These are phyloP conservation scores for Pinus tabuliformis DNA, from an alignment of 75 land plant genomes.

Conservation along the genomic window DNA sequence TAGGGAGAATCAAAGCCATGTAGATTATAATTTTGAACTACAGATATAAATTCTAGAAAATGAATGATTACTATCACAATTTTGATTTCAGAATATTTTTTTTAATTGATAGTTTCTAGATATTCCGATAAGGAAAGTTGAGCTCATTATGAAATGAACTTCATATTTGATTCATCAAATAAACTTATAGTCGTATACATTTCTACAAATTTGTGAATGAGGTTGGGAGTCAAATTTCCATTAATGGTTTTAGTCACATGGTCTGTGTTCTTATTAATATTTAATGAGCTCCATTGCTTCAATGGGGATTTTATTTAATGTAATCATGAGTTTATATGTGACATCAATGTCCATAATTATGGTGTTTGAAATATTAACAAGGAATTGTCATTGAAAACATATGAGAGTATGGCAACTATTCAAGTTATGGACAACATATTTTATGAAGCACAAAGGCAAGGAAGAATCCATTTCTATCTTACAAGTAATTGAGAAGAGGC, in stretches of 20 bases:
- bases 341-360: background rate
- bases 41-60: background rate
- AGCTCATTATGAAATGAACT: slow-evolving; percentile 44
- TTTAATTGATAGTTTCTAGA: slow-evolving; percentile 33
- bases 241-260: slow-evolving; percentile 34
- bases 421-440: slow-evolving; percentile 81
- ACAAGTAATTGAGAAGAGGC: slow-evolving; percentile 85
- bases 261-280: too few relatives aligned
- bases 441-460: slow-evolving; percentile 89
- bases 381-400: slow-evolving; percentile 62
- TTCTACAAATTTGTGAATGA: slow-evolving; percentile 73
- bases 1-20: background rate
- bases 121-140: slow-evolving; percentile 63
- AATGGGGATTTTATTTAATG: background rate
- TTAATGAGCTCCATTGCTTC: background rate
- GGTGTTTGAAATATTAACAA: slow-evolving; percentile 39
- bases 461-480: slow-evolving; percentile 74
- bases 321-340: background rate
- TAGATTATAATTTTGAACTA: background rate
- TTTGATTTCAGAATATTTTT: background rate
- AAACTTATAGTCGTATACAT: slow-evolving; percentile 17
- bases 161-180: slow-evolving; percentile 42
- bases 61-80: background rate
- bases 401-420: slow-evolving; percentile 65
- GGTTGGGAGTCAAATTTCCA: slow-evolving; percentile 28